Conservation (phyloP, 2,329 filamentous ascomycete genomes). For the Aureobasidium sp. region DNA sequence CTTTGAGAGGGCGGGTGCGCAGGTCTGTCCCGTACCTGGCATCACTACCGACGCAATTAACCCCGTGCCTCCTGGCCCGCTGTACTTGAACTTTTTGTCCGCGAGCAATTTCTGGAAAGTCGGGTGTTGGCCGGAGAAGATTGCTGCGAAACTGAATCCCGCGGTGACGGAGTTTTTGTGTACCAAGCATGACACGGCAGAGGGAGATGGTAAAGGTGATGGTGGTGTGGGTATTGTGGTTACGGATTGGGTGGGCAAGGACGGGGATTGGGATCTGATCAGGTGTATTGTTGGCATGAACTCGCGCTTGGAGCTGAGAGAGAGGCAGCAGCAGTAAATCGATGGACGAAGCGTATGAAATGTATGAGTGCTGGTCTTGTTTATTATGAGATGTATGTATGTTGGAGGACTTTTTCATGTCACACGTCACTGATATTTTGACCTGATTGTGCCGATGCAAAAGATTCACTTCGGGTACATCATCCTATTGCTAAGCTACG, state of each 20-base stretch:
- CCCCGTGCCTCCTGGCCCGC: slow-evolving; percentile 48
- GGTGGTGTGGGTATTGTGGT: slow-evolving; percentile 82
- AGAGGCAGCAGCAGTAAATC: slow-evolving; percentile 17
- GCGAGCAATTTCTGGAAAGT: slow-evolving; percentile 93
- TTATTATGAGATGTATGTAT: background rate
- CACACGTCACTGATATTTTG: background rate
- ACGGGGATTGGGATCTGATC: slow-evolving; percentile 86
- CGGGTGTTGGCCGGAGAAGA: slow-evolving; percentile 86
- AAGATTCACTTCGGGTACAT: background rate
- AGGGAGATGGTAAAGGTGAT: slow-evolving; percentile 24
- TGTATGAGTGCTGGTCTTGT: background rate
- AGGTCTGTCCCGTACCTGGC: slow-evolving; percentile 33
- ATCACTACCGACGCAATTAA: slow-evolving; percentile 32
- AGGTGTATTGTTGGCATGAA: slow-evolving; percentile 90
- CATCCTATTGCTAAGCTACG: slow-evolving; percentile 1
- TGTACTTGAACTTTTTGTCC: slow-evolving; percentile 86
- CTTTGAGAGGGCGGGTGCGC: slow-evolving; percentile 57
- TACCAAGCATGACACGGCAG: slow-evolving; percentile 40
- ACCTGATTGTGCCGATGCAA: background rate
- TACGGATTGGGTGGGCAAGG: slow-evolving; percentile 84
- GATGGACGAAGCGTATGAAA: background rate
- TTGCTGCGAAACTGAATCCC: slow-evolving; percentile 83
- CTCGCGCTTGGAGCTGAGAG: slow-evolving; percentile 45
- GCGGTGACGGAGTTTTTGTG: slow-evolving; percentile 56
- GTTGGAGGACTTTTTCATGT: background rate